Evolutionary conservation across 2,329 filamentous ascomycete species (phyloP).

Genomic region (Calonectria multiphialidica): DNA sequence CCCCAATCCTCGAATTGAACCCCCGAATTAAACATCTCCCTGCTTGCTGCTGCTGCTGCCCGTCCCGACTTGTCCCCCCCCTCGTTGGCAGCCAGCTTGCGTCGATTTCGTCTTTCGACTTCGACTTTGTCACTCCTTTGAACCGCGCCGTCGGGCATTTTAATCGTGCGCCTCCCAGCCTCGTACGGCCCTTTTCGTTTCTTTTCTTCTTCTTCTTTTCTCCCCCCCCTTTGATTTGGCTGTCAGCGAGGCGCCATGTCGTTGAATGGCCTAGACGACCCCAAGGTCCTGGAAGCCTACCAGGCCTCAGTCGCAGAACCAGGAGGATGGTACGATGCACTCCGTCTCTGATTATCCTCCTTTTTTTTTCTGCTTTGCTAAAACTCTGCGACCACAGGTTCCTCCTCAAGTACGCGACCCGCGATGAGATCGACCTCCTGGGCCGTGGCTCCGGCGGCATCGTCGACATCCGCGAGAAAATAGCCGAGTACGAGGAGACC

Average conservation of each 20-base stretch:
- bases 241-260: slow-evolving; percentile 74
- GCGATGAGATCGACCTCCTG: slow-evolving; percentile 88
- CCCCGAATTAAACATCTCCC: slow-evolving; percentile 26
- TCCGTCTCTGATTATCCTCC: neutral
- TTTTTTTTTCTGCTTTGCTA: slow-evolving; percentile 3
- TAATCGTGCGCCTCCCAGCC: neutral
- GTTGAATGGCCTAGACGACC: slow-evolving; percentile 91
- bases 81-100: slow-evolving; percentile 25
- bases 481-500: slow-evolving; percentile 83
- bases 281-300: slow-evolving; percentile 85
- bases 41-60: slow-evolving; percentile 24
- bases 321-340: slow-evolving; percentile 85
- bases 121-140: slow-evolving; percentile 24
- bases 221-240: slow-evolving; percentile 23
- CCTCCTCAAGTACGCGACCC: slow-evolving; percentile 88
- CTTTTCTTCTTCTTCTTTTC: neutral
- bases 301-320: slow-evolving; percentile 83
- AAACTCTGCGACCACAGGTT: slow-evolving; percentile 73
- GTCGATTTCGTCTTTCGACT: slow-evolving; percentile 18
- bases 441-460: slow-evolving; percentile 84
- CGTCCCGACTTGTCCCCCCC: slow-evolving; percentile 14
- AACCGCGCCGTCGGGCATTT: neutral
- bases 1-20: slow-evolving; percentile 19
- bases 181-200: slow-evolving; percentile 2
- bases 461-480: slow-evolving; percentile 82